Percentiles rank a stretch among this genome's conserved stretches.
Evolutionary conservation across 2,329 filamentous ascomycete genomes (phyloP).

Genomic region (Colletotrichum sp.): DNA sequence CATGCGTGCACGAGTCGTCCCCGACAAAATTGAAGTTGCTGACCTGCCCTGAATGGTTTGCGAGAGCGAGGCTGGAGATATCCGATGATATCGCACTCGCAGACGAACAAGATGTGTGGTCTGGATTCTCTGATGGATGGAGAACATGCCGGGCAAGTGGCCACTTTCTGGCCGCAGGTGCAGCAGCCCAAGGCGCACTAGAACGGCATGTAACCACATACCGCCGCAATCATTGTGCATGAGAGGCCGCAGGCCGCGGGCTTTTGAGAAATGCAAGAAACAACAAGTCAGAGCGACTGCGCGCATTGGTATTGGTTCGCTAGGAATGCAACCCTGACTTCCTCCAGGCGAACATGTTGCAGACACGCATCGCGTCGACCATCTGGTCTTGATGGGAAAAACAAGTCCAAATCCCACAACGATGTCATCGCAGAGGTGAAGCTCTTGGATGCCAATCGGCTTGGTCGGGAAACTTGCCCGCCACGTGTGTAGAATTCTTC

Average conservation of each 20-base stretch:
- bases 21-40: not conserved
- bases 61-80: not conserved
- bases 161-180: constrained; percentile 6
- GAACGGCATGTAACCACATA: constrained; percentile 17
- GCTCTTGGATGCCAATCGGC: not conserved
- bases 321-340: not conserved
- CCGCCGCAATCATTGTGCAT: not conserved
- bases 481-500: not conserved
- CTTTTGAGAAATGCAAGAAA: not conserved
- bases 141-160: constrained; percentile 1
- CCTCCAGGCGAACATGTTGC: not conserved
- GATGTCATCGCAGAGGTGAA: not conserved
- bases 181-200: constrained; percentile 8
- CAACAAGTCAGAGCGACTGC: not conserved
- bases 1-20: not conserved
- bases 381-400: not conserved
- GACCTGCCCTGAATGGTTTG: not conserved
- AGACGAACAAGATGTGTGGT: not conserved
- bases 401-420: too few species aligned
- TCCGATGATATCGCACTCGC: not conserved
- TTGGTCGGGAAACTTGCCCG: not conserved
- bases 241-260: not conserved
- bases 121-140: not conserved
- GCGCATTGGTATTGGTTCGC: not conserved
- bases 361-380: not conserved